A percentile compares a stretch with the other conserved stretches of the same genome.
Evolutionary conservation across 345 rosid genomes (phyloP).

Genomic region (Kernera saxatilis): DNA sequence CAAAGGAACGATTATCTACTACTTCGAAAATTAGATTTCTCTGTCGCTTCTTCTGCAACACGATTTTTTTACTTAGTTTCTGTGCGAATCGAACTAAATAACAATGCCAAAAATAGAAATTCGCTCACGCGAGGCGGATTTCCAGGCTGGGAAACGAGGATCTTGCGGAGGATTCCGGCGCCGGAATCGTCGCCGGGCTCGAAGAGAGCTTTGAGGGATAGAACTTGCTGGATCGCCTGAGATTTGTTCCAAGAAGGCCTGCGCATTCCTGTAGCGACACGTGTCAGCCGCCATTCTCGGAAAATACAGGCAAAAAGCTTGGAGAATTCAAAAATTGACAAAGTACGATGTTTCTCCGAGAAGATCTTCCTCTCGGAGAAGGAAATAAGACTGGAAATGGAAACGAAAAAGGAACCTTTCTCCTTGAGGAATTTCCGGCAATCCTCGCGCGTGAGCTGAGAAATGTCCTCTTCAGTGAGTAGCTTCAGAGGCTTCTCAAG

Average conservation of each 20-base stretch:
- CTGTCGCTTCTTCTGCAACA: background rate
- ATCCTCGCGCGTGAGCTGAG: conserved; percentile 95
- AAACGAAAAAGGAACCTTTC: conserved; percentile 48
- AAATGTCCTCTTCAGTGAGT: conserved; percentile 91
- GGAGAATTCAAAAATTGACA: background rate
- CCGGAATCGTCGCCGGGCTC: conserved; percentile 66
- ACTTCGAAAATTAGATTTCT: background rate
- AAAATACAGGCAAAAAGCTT: background rate
- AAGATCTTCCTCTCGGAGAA: conserved; percentile 17
- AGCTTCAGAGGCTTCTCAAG: conserved; percentile 76
- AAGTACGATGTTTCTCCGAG: background rate
- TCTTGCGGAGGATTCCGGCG: conserved; percentile 56
- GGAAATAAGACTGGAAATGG: conserved; percentile 14
- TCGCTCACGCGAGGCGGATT: conserved; percentile 41
- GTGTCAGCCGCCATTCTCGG: conserved; percentile 37
- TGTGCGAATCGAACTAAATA: background rate
- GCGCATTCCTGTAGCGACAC: conserved; percentile 82
- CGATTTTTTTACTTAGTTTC: no score
- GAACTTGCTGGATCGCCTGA: conserved; percentile 95
- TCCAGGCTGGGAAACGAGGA: conserved; percentile 44
- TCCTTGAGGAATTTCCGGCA: conserved; percentile 89
- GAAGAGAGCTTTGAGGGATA: conserved; percentile 76
- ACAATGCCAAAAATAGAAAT: background rate
- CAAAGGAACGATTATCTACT: background rate
- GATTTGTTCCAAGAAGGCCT: conserved; percentile 97